phyloP scores from a whole-genome alignment of 2,329 filamentous ascomycete genomes.

The Pseudogymnoascus sp. region DNA sequence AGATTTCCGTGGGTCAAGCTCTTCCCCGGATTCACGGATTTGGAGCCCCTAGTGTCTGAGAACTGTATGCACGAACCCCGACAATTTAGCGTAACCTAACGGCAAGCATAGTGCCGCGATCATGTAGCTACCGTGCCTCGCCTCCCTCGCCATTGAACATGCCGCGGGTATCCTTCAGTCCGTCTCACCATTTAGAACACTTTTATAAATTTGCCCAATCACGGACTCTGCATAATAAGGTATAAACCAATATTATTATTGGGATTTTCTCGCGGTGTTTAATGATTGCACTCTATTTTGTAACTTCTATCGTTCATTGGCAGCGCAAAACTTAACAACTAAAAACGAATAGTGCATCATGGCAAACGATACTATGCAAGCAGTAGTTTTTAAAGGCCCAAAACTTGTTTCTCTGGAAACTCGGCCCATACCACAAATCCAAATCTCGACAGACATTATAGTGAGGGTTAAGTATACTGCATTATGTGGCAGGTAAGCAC shows the following conservation, averaged over 20 bases:
- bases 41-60: background rate
- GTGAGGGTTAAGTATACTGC: constrained; percentile 74
- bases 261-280: background rate
- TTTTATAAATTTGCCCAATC: background rate
- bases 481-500: constrained; percentile 52
- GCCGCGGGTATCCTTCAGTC: background rate
- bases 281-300: background rate
- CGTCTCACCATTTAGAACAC: background rate
- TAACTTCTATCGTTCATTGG: background rate
- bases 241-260: constrained; percentile 8
- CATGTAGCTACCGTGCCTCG: background rate
- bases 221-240: background rate
- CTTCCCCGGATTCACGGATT: background rate
- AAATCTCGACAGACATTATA: constrained; percentile 63
- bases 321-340: background rate
- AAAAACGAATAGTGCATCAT: background rate
- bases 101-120: background rate
- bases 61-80: background rate
- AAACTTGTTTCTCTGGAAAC: constrained; percentile 59
- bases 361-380: constrained; percentile 52
- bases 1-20: background rate
- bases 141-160: background rate
- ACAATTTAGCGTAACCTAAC: background rate
- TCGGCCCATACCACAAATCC: constrained; percentile 55
- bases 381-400: constrained; percentile 73